Evolutionary conservation across 2,329 filamentous ascomycete species (phyloP).

Genomic region (Phaeomoniella chlamydospora): DNA sequence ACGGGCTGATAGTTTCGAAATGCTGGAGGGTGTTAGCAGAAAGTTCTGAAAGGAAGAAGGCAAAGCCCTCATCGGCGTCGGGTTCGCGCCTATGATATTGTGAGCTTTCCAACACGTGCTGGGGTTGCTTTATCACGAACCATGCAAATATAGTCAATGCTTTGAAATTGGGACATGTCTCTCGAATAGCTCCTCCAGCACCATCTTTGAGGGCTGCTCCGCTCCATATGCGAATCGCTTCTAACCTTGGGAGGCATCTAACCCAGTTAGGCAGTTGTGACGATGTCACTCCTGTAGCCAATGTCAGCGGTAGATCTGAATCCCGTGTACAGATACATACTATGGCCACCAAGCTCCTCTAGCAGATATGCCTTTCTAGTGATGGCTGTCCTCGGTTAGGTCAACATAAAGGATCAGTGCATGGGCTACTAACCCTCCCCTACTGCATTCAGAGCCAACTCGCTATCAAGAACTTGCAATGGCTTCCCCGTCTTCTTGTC

Average conservation of each 20-base stretch:
- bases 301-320: too few species aligned
- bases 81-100: slow-evolving; percentile 19
- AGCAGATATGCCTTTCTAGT: slow-evolving; percentile 36
- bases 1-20: slow-evolving; percentile 44
- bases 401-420: too few species aligned
- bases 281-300: neutral
- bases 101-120: slow-evolving; percentile 8
- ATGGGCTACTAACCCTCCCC: slow-evolving; percentile 8
- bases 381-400: slow-evolving; percentile 28
- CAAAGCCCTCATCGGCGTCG: slow-evolving; percentile 42
- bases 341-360: slow-evolving; percentile 41
- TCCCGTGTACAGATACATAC: too few species aligned
- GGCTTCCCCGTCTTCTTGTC: slow-evolving; percentile 12
- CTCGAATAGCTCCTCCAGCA: slow-evolving; percentile 37
- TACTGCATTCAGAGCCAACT: slow-evolving; percentile 20
- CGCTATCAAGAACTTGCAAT: slow-evolving; percentile 11
- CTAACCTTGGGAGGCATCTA: slow-evolving; percentile 41
- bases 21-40: slow-evolving; percentile 40
- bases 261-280: slow-evolving; percentile 38
- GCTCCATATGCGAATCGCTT: slow-evolving; percentile 44
- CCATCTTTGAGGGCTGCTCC: slow-evolving; percentile 44
- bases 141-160: slow-evolving; percentile 44
- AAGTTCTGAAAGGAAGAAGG: slow-evolving; percentile 43
- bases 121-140: slow-evolving; percentile 11
- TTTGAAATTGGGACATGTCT: slow-evolving; percentile 46